These are phyloP conservation scores for Neofusicoccum kwambonambiense DNA, from an alignment of 2,329 filamentous ascomycete species.

Conservation along the genomic window DNA sequence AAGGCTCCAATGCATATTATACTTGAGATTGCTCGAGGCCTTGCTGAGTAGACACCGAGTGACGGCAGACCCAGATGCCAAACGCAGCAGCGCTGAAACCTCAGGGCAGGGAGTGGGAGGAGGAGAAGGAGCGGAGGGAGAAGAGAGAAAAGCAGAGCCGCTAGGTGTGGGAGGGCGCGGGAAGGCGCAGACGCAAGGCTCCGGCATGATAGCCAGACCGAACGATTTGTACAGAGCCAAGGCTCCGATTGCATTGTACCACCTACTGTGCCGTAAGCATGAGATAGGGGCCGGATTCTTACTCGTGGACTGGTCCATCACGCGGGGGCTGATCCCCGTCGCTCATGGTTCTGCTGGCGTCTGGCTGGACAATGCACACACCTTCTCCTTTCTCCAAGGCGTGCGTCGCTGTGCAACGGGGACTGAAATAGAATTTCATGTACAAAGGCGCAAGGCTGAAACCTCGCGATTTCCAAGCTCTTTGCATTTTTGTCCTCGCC, in stretches of 20 bases:
- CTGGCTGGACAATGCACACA: background rate
- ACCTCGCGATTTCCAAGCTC: too few relatives aligned
- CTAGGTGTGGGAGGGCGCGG: background rate
- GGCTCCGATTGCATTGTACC: background rate
- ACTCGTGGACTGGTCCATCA: background rate
- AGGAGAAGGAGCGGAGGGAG: background rate
- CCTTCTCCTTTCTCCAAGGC: too few relatives aligned
- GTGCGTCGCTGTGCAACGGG: too few relatives aligned
- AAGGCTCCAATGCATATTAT: too few relatives aligned
- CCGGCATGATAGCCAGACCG: too few relatives aligned
- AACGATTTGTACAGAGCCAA: background rate
- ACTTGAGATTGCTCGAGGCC: too few relatives aligned
- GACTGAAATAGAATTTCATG: too few relatives aligned
- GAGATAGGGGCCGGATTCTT: background rate
- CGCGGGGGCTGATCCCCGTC: background rate
- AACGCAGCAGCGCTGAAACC: too few relatives aligned
- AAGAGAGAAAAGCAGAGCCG: too few relatives aligned
- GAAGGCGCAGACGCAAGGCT: background rate
- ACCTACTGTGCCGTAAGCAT: background rate
- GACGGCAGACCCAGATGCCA: too few relatives aligned
- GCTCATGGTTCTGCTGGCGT: background rate
- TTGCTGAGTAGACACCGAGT: too few relatives aligned
- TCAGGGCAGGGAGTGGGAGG: background rate
- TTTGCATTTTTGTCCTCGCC: too few relatives aligned
- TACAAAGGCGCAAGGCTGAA: background rate